These are phyloP conservation scores for Diphasiastrum complanatum DNA, from an alignment of 83 land plant genomes.

Conservation along the genomic window DNA sequence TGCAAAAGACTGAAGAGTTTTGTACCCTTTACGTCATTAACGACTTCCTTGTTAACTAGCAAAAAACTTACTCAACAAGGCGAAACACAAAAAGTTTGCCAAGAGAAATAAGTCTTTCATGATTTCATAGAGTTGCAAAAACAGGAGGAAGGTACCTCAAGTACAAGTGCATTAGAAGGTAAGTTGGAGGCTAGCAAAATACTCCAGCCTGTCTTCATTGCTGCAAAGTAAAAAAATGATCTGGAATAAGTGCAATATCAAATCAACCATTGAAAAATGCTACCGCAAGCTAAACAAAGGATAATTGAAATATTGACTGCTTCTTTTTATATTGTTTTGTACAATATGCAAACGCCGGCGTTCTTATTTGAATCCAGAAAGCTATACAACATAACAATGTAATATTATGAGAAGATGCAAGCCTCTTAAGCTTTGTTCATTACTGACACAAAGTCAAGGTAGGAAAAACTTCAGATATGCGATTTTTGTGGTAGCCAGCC, in stretches of 20 bases:
- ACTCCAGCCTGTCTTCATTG: conserved; percentile 32
- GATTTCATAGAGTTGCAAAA: neutral
- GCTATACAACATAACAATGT: too few species aligned
- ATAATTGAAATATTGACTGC: neutral
- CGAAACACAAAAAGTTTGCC: neutral
- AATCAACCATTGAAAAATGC: neutral
- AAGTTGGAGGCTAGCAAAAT: conserved; percentile 18
- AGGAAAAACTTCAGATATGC: too few species aligned
- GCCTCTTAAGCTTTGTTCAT: too few species aligned
- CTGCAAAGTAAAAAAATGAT: conserved; percentile 10
- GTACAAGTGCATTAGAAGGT: conserved; percentile 17
- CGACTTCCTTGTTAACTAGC: too few species aligned
- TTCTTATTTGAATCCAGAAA: too few species aligned
- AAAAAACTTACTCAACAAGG: neutral
- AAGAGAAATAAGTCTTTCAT: neutral
- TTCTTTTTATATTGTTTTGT: too few species aligned
- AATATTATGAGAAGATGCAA: too few species aligned
- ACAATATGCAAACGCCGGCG: too few species aligned
- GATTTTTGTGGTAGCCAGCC: too few species aligned
- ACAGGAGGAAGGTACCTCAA: conserved; percentile 18
- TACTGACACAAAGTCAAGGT: too few species aligned
- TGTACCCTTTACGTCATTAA: neutral
- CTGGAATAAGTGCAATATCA: neutral
- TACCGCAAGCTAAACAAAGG: conserved; percentile 2
- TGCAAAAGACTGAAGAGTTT: conserved; percentile 44